Conservation (phyloP, 345 rosid species). For the Brassica juncea region DNA sequence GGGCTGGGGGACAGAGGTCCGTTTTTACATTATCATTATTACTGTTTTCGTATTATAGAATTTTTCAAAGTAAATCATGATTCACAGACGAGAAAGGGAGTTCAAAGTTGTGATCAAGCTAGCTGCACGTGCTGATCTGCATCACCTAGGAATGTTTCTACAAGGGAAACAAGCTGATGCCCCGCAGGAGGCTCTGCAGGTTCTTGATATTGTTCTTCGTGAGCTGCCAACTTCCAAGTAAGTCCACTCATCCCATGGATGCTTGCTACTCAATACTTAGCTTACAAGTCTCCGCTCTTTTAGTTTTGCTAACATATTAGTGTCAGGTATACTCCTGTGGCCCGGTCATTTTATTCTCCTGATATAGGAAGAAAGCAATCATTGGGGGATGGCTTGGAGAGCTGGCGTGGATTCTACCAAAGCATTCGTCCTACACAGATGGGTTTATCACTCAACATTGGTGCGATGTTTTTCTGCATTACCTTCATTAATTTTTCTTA, state of each 20-base stretch:
- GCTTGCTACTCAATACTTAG: not conserved
- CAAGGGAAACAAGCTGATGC: constrained; percentile 93
- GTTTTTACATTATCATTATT: not conserved
- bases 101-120: constrained; percentile 74
- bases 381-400: constrained; percentile 91
- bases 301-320: constrained; percentile 22
- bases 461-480: constrained; percentile 36
- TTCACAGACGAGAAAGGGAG: constrained; percentile 71
- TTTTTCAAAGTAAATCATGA: not conserved
- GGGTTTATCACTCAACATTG: constrained; percentile 90
- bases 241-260: constrained; percentile 21
- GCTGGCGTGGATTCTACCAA: constrained; percentile 98
- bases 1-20: constrained; percentile 73
- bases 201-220: constrained; percentile 95
- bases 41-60: not conserved
- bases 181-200: constrained; percentile 97
- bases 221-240: constrained; percentile 84
- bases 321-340: constrained; percentile 79
- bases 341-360: constrained; percentile 91
- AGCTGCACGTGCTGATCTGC: constrained; percentile 91
- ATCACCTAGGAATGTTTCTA: constrained; percentile 79
- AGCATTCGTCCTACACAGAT: constrained; percentile 97
- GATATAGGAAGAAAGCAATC: constrained; percentile 74
- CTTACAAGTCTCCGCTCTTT: constrained; percentile 1
- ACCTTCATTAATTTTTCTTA: not conserved